phyloP scores from a whole-genome alignment of 371 early-diverging fungal species.

The Mucor piriformis region DNA sequence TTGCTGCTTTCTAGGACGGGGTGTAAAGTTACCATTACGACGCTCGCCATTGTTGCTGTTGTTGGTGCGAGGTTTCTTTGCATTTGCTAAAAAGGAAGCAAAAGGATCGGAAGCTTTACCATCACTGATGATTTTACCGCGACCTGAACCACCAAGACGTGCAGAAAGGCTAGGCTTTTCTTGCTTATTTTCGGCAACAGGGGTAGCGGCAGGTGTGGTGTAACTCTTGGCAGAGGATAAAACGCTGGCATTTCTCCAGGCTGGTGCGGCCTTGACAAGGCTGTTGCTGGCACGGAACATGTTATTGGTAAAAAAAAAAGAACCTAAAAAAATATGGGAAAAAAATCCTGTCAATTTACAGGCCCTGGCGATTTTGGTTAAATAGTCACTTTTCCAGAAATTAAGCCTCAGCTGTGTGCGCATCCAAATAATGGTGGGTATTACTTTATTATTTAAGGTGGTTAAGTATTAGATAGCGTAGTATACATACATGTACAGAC shows the following conservation, averaged over 20 bases:
- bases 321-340: not conserved
- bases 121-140: constrained; percentile 33
- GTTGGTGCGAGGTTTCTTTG: constrained; percentile 16
- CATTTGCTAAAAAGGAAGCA: constrained; percentile 35
- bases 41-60: constrained; percentile 9
- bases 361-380: constrained; percentile 3
- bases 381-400: no score
- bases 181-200: not conserved
- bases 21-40: constrained; percentile 22
- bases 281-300: constrained; percentile 19
- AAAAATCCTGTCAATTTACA: no score
- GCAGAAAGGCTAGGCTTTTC: constrained; percentile 21
- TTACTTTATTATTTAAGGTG: no score
- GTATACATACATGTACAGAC: no score
- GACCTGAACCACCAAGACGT: constrained; percentile 46
- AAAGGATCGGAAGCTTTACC: constrained; percentile 35
- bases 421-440: no score
- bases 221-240: constrained; percentile 7
- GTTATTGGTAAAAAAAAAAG: not conserved
- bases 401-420: no score
- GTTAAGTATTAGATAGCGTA: no score
- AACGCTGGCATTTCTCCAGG: constrained; percentile 9
- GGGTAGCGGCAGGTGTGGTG: not conserved
- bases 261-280: constrained; percentile 1
- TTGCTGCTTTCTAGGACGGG: constrained; percentile 13